Conservation (phyloP, 225 moss, liverwort and hornwort species). For the Asterella californica region DNA sequence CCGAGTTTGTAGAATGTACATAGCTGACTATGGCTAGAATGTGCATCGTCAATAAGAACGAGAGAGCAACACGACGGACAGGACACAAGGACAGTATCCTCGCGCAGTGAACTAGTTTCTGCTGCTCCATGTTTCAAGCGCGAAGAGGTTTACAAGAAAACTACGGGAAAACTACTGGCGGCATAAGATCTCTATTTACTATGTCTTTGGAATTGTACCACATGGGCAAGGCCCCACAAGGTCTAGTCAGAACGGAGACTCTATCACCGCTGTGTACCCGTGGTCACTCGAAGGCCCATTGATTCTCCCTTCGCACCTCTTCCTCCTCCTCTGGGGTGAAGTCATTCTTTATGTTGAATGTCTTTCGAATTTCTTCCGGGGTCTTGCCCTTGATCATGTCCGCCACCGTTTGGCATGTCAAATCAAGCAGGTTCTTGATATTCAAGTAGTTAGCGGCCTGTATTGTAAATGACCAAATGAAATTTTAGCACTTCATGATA, state of each 20-base stretch:
- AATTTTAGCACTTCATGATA: neutral
- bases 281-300: slow-evolving; percentile 45
- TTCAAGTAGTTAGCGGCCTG: slow-evolving; percentile 42
- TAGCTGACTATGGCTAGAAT: neutral
- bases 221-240: neutral
- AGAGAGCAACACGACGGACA: neutral
- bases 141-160: slow-evolving; percentile 1
- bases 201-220: neutral
- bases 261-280: neutral
- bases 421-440: slow-evolving; percentile 44
- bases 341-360: slow-evolving; percentile 51
- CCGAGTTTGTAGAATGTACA: slow-evolving; percentile 9
- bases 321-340: slow-evolving; percentile 51
- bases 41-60: slow-evolving; percentile 2
- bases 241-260: neutral
- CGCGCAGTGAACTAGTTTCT: slow-evolving; percentile 8
- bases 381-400: slow-evolving; percentile 57
- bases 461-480: neutral
- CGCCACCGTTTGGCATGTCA: slow-evolving; percentile 47
- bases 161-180: neutral
- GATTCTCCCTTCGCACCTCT: slow-evolving; percentile 46
- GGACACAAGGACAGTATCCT: slow-evolving; percentile 1
- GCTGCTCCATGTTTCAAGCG: neutral
- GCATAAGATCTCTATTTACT: slow-evolving; percentile 4
- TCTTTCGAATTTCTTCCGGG: slow-evolving; percentile 49